Evolutionary conservation across 2,329 filamentous ascomycete species (phyloP), one percentile per base, ranked within the genome.

Genomic region (Davidsoniella australis): DNA sequence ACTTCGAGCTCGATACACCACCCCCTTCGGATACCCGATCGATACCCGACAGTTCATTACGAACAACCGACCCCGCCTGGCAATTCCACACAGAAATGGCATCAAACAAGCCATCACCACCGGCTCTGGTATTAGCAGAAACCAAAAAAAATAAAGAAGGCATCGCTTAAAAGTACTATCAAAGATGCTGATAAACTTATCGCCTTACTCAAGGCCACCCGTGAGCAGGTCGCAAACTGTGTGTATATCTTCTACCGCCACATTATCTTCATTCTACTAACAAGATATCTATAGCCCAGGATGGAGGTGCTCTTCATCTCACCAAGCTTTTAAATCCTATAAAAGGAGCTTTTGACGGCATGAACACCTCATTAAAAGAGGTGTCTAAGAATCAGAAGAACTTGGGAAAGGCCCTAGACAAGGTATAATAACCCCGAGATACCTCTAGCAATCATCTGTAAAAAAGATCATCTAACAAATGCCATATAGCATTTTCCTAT

Each of bases 251-350:
- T 10, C 38, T 36, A 2, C 29, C 9, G 36, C 9, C 33, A 10
- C 6, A 37, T 42, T 14, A 36, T 2, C 14, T 14, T 49, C 66
- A 33, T 33, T 5, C 29, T 33, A 9, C 9, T 33, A 33, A 33
- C 29, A 33, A 33, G 8, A 9, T 33, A 33, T 64, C 63, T 41
- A 58, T 64, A 75, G 82, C 87, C 58, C 77, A 82, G 20, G 76
- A 79, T 55, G 76, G 75, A 38, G 79, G 85, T 14, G 76, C 80
- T 40, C 69, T 88, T 53, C 82, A 80, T 23, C 74, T 96, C 57
- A 82, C 84, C 26, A 88, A 82, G 61, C 74, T 95, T 16, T 87
- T 95, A 61, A 88, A 83, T 55, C 85, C 88, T 0, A 71, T 94
- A 50, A 91, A 88, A 59, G 71, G 80, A 47, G 78, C 80, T 1